These are phyloP conservation scores for Actinomortierella wolfii DNA, from an alignment of 371 early-diverging fungal species.

Conservation along the genomic window DNA sequence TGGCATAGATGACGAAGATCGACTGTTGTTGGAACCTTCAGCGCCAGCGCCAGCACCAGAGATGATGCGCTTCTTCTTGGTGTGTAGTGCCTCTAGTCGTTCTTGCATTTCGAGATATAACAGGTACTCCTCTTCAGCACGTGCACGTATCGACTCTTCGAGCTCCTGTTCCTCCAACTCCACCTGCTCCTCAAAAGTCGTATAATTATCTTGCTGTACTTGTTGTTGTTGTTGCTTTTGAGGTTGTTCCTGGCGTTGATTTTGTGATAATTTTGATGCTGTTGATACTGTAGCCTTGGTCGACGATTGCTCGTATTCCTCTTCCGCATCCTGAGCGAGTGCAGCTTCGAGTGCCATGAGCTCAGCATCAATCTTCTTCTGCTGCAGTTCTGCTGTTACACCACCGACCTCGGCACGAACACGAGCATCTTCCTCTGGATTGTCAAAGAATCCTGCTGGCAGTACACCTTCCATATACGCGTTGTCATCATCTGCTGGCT, in stretches of 20 bases:
- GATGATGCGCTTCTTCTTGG: constrained; percentile 28
- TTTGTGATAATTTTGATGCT: too few relatives aligned
- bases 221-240: constrained; percentile 5
- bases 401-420: constrained; percentile 39
- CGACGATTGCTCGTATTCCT: too few relatives aligned
- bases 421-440: constrained; percentile 36
- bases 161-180: constrained; percentile 33
- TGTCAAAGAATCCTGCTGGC: constrained; percentile 45
- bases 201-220: not conserved
- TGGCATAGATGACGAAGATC: constrained; percentile 3
- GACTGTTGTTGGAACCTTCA: too few relatives aligned
- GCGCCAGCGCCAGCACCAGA: too few relatives aligned
- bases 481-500: constrained; percentile 3
- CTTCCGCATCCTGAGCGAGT: constrained; percentile 31
- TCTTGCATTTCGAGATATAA: constrained; percentile 44
- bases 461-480: constrained; percentile 34
- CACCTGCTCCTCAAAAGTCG: constrained; percentile 30
- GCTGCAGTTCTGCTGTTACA: constrained; percentile 34
- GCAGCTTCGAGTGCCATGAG: constrained; percentile 38
- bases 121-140: constrained; percentile 34
- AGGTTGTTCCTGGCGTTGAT: too few relatives aligned
- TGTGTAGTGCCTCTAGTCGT: constrained; percentile 25
- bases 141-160: constrained; percentile 36
- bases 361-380: constrained; percentile 40
- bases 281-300: constrained; percentile 11